phyloP scores from a whole-genome alignment of 2,329 filamentous ascomycete species.

The Colletotrichum cuscutae region DNA sequence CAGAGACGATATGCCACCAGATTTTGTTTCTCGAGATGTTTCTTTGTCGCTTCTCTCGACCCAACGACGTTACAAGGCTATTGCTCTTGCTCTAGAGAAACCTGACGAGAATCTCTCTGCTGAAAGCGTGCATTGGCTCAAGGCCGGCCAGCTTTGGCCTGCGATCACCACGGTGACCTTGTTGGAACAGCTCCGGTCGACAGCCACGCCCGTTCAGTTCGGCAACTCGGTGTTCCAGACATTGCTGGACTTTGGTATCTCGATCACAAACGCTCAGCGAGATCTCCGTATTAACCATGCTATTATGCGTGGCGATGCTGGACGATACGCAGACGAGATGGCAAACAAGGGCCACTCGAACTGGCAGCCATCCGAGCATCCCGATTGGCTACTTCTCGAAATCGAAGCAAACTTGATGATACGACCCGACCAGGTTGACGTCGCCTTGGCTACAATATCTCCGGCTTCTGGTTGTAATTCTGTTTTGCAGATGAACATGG shows the following conservation, averaged over 20 bases:
- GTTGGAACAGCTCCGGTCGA: conserved; percentile 58
- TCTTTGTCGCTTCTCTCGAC: neutral
- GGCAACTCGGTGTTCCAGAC: conserved; percentile 48
- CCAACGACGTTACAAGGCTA: conserved; percentile 4
- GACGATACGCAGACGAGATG: conserved; percentile 53
- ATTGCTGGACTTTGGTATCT: conserved; percentile 55
- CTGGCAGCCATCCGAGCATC: conserved; percentile 63
- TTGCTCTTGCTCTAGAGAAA: neutral
- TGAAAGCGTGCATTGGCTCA: conserved; percentile 51
- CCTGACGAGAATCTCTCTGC: conserved; percentile 1
- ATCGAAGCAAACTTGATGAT: conserved; percentile 73
- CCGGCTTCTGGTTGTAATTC: conserved; percentile 65
- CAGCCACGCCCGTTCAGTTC: conserved; percentile 39
- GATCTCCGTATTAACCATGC: conserved; percentile 53
- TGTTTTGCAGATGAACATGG: conserved; percentile 75
- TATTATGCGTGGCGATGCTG: conserved; percentile 37
- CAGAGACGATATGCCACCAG: neutral
- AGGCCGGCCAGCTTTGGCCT: conserved; percentile 56
- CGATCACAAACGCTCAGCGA: conserved; percentile 56
- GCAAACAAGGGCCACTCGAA: conserved; percentile 62
- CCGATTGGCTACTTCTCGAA: conserved; percentile 75
- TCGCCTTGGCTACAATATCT: conserved; percentile 68
- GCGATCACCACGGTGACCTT: conserved; percentile 52
- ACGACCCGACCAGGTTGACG: conserved; percentile 68
- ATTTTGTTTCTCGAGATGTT: neutral